Conservation (phyloP, 257 asterid genomes). For the Solanum rostratum region DNA sequence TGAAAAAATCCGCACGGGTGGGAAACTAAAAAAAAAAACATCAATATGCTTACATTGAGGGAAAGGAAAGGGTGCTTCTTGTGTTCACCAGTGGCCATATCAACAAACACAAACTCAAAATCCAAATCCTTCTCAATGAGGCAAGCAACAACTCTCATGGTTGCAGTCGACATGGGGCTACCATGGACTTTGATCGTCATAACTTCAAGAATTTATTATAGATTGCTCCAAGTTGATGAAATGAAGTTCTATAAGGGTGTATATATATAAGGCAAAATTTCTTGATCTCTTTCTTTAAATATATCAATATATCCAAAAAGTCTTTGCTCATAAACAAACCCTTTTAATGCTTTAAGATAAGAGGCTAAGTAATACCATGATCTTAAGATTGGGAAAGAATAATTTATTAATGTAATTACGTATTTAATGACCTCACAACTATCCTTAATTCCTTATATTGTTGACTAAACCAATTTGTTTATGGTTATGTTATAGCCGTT, state of each 20-base stretch:
- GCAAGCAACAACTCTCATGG: conserved; percentile 26
- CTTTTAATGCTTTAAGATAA: neutral
- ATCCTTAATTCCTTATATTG: neutral
- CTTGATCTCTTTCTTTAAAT: neutral
- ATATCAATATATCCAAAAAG: neutral
- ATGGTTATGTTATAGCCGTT: neutral
- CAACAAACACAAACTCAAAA: conserved; percentile 23
- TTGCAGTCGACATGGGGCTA: conserved; percentile 17
- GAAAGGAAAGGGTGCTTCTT: conserved; percentile 37
- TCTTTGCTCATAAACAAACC: neutral
- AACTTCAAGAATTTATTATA: neutral
- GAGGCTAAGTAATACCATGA: neutral
- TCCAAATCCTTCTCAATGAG: conserved; percentile 39
- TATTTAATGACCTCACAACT: neutral
- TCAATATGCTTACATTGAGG: conserved; percentile 29
- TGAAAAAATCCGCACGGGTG: no score
- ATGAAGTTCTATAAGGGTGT: neutral
- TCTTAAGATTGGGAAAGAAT: neutral
- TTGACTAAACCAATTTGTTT: neutral
- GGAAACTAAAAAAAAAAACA: no score
- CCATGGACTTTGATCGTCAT: conserved; percentile 53
- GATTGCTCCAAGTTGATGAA: neutral
- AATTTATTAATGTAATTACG: neutral
- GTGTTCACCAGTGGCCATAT: conserved; percentile 35
- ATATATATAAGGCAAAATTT: neutral